These are phyloP conservation scores for Antarctomyces pellizariae DNA, from an alignment of 495 filamentous ascomycete species.

Conservation along the genomic window DNA sequence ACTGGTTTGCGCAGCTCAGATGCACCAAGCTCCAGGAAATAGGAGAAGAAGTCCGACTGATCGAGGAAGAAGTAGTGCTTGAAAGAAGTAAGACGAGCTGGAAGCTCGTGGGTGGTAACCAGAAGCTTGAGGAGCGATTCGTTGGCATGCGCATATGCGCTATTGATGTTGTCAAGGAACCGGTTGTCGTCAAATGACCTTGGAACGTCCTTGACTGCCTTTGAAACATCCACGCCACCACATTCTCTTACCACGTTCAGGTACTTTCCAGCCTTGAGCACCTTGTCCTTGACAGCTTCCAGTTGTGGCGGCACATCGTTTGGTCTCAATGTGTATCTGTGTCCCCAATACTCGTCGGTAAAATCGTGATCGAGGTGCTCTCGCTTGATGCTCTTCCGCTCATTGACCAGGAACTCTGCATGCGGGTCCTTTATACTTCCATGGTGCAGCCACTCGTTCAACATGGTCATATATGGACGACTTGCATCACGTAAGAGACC, in stretches of 20 bases:
- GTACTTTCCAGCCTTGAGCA: constrained; percentile 87
- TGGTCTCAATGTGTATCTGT: constrained; percentile 82
- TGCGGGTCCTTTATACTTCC: constrained; percentile 90
- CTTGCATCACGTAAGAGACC: constrained; percentile 69
- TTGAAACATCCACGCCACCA: constrained; percentile 84
- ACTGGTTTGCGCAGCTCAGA: constrained; percentile 78
- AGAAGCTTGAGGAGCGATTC: constrained; percentile 79
- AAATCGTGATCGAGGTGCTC: constrained; percentile 89
- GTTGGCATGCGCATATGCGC: constrained; percentile 86
- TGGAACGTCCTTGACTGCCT: constrained; percentile 70
- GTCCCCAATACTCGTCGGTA: constrained; percentile 97
- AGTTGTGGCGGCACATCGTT: constrained; percentile 83
- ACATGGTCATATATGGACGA: constrained; percentile 87
- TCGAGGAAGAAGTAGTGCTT: constrained; percentile 99
- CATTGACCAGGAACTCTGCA: constrained; percentile 80
- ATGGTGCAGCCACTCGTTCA: constrained; percentile 96
- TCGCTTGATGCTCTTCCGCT: constrained; percentile 82
- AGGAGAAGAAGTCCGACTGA: constrained; percentile 90
- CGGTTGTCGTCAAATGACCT: constrained; percentile 73
- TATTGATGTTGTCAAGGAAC: constrained; percentile 88
- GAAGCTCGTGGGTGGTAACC: constrained; percentile 75
- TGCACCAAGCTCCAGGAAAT: constrained; percentile 76
- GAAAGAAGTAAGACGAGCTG: constrained; percentile 61
- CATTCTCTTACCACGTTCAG: constrained; percentile 94
- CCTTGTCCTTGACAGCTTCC: constrained; percentile 77